Evolutionary conservation across 768 basidiomycete genomes (phyloP), one percentile per base, ranked within the genome.

Genomic region (Polyporus arcularius): DNA sequence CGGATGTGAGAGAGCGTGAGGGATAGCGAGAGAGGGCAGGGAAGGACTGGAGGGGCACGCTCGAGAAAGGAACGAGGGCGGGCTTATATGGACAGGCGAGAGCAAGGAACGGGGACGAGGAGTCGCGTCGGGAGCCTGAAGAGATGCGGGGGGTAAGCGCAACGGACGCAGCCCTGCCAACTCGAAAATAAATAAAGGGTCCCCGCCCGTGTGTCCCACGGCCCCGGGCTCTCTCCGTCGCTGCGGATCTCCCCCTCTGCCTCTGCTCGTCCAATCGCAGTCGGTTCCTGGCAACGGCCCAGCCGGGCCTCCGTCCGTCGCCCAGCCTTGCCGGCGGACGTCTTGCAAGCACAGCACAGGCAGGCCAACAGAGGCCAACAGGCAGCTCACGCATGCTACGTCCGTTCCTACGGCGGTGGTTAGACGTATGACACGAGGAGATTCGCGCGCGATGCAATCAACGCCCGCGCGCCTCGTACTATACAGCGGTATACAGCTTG

Each of bases 21-120:
- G 54, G 46, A 50, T 39, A 52, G 56, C 26, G 58, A 62, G 55
- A 42, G 56, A 42, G 50, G 55, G 56, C 57, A 56, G 45, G 53
- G 57, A 65, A 63, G 55, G 61, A 62, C 55, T 57, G 61, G 46
- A 49, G 38, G 56, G 61, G 46, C 55, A 43, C 52, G 55, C 61
- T 54, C 53, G 30, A 58, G 47, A 40, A 54, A 61, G 53, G 54
- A 43, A 42, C 50, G 58, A 30, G 63, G 60, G 58, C 42, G 54
- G 55, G 47, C 45, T 58, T 54, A 55, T 50, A 59, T 41, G 21
- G 42, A 31, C 57, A 55, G 51, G 45, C 15, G 21, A 53, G 52
- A 18, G 41, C 31, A 40, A 45, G 62, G 26, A 39, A 39, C 38
- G 50, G 54, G 31, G 51, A 41, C 57, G 31, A 46, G 32, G 32